Conservation (phyloP, 2,329 filamentous ascomycete genomes). For the Pezicula carpinea region DNA sequence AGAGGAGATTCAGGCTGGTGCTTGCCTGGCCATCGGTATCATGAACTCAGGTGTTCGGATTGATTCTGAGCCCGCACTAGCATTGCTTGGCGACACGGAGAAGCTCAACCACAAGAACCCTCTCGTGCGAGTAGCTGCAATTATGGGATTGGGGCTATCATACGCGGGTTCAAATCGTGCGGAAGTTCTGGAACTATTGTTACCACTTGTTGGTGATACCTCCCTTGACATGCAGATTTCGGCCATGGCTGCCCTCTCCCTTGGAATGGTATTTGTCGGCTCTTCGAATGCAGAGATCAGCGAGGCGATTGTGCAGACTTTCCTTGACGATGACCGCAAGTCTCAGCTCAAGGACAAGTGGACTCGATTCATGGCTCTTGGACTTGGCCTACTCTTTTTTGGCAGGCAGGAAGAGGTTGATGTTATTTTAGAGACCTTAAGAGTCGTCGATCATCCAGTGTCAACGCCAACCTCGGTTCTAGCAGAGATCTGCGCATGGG, state of each 20-base stretch:
- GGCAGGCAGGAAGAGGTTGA: conserved; percentile 98
- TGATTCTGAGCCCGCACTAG: conserved; percentile 86
- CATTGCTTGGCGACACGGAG: conserved; percentile 74
- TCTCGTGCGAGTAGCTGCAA: conserved; percentile 73
- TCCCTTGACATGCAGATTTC: conserved; percentile 90
- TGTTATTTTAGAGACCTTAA: conserved; percentile 92
- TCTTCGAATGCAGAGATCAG: conserved; percentile 88
- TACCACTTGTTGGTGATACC: conserved; percentile 84
- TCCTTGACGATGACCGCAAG: conserved; percentile 90
- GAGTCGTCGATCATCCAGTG: conserved; percentile 95
- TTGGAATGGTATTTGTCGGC: conserved; percentile 88
- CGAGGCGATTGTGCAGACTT: conserved; percentile 84
- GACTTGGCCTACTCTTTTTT: conserved; percentile 90
- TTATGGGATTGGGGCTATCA: conserved; percentile 93
- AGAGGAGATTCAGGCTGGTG: conserved; percentile 82
- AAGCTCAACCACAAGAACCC: conserved; percentile 76
- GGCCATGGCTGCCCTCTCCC: conserved; percentile 88
- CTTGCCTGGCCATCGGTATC: conserved; percentile 89
- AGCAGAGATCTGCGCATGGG: conserved; percentile 96
- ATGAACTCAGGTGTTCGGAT: conserved; percentile 89
- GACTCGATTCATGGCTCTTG: conserved; percentile 94
- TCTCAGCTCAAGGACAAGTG: conserved; percentile 95
- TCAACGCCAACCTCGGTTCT: conserved; percentile 92
- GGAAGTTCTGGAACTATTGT: conserved; percentile 75
- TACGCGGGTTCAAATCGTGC: conserved; percentile 94